Evolutionary conservation across 805 yeast genomes (phyloP).

Genomic region (Saturnispora bothae): DNA sequence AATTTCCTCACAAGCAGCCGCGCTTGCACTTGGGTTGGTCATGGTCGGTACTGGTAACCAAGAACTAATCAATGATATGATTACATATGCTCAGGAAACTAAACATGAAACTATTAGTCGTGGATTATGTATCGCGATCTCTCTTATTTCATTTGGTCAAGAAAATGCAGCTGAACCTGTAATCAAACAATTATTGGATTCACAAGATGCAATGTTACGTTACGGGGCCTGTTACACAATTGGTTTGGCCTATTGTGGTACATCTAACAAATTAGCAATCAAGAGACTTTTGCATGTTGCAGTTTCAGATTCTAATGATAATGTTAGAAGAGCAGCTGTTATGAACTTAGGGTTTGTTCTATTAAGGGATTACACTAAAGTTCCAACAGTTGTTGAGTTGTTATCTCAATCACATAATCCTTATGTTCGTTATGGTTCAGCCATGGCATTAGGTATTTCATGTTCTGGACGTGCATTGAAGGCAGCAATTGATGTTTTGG

Average conservation of each 20-base stretch:
- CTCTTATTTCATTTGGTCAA: slow-evolving; percentile 74
- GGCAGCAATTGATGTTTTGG: slow-evolving; percentile 84
- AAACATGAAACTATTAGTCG: slow-evolving; percentile 93
- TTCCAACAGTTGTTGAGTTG: slow-evolving; percentile 90
- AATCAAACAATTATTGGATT: slow-evolving; percentile 55
- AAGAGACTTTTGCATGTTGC: slow-evolving; percentile 82
- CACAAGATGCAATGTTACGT: slow-evolving; percentile 76
- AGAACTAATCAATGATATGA: slow-evolving; percentile 64
- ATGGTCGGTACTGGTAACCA: slow-evolving; percentile 86
- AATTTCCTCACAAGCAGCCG: slow-evolving; percentile 92
- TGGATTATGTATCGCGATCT: slow-evolving; percentile 85
- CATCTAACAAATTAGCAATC: slow-evolving; percentile 83
- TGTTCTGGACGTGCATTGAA: slow-evolving; percentile 91
- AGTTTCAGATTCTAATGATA: slow-evolving; percentile 92
- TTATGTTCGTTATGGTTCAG: slow-evolving; percentile 96
- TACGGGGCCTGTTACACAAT: slow-evolving; percentile 94
- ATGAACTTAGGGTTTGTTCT: slow-evolving; percentile 84
- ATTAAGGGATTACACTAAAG: slow-evolving; percentile 82
- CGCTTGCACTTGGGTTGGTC: slow-evolving; percentile 88
- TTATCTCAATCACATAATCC: slow-evolving; percentile 93
- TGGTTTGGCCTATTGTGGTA: slow-evolving; percentile 94
- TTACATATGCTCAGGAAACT: slow-evolving; percentile 86
- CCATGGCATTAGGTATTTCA: slow-evolving; percentile 92
- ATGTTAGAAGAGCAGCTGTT: slow-evolving; percentile 94
- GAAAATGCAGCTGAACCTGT: slow-evolving; percentile 69